Conservation (phyloP, 1,284 basidiomycete species). For the Puccinia brachypodii region DNA sequence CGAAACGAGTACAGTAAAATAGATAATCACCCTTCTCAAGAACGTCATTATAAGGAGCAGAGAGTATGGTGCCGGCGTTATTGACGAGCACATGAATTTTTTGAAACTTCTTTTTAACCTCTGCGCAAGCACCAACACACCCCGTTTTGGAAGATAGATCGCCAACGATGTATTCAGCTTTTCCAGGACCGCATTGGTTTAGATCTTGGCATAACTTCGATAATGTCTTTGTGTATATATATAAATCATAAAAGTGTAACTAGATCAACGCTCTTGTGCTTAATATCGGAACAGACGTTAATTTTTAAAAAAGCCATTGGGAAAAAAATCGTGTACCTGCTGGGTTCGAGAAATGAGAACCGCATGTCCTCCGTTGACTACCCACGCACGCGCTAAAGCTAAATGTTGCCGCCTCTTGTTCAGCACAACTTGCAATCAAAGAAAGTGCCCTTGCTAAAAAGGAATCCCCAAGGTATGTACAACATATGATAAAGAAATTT, state of each 20-base stretch:
- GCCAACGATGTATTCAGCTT: slow-evolving; percentile 46
- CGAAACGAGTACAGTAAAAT: background rate
- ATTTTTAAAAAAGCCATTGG: background rate
- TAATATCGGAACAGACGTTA: background rate
- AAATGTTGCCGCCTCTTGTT: background rate
- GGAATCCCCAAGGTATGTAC: background rate
- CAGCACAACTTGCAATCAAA: background rate
- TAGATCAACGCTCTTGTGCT: background rate
- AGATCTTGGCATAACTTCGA: slow-evolving; percentile 34
- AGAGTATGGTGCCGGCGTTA: slow-evolving; percentile 46
- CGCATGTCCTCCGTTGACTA: slow-evolving; percentile 47
- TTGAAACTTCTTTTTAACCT: slow-evolving; percentile 44
- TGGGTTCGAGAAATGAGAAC: slow-evolving; percentile 47
- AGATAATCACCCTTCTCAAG: slow-evolving; percentile 40
- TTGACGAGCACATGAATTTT: slow-evolving; percentile 48
- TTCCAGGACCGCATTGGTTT: slow-evolving; percentile 22
- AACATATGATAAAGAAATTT: too few relatives aligned
- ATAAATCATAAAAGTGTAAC: background rate
- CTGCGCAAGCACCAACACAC: slow-evolving; percentile 30
- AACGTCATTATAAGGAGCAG: slow-evolving; percentile 44
- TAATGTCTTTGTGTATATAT: background rate
- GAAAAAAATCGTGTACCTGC: background rate
- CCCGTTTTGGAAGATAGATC: slow-evolving; percentile 44
- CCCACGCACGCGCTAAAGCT: slow-evolving; percentile 38
- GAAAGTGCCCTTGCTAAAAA: too few relatives aligned